These are phyloP conservation scores for Flaveria floridana DNA, from an alignment of 140 eudicot genomes.

Conservation along the genomic window DNA sequence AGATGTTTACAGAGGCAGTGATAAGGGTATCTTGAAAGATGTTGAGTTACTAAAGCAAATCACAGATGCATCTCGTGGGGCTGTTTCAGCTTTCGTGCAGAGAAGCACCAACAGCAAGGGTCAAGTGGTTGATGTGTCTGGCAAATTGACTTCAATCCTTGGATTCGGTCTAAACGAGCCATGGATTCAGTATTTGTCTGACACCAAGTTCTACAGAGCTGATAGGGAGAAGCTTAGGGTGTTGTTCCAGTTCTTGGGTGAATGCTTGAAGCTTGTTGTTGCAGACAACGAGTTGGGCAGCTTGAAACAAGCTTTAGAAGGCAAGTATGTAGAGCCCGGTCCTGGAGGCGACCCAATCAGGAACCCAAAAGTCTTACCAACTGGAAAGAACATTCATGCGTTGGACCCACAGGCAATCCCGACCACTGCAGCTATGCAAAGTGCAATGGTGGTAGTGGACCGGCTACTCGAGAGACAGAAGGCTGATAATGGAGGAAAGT, in stretches of 20 bases:
- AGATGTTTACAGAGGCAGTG: constrained; percentile 86
- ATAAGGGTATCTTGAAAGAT: constrained; percentile 80
- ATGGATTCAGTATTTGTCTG: constrained; percentile 82
- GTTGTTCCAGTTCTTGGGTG: constrained; percentile 67
- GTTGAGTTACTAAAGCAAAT: constrained; percentile 81
- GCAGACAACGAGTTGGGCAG: constrained; percentile 91
- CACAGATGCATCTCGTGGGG: constrained; percentile 92
- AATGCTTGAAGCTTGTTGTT: constrained; percentile 80
- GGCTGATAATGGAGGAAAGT: constrained; percentile 92
- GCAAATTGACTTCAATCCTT: constrained; percentile 59
- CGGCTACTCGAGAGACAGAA: constrained; percentile 94
- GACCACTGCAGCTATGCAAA: constrained; percentile 93
- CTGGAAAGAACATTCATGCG: constrained; percentile 98
- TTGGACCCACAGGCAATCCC: constrained; percentile 98
- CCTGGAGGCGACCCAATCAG: constrained; percentile 99
- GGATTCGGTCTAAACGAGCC: constrained; percentile 93
- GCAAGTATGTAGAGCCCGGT: constrained; percentile 94
- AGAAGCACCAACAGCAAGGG: constrained; percentile 77
- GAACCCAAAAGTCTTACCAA: constrained; percentile 95
- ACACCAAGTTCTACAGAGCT: constrained; percentile 81
- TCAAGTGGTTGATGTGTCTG: constrained; percentile 76
- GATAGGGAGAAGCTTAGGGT: constrained; percentile 84
- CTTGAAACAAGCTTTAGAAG: constrained; percentile 90
- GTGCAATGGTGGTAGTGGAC: constrained; percentile 93
- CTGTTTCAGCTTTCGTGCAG: constrained; percentile 77